phyloP scores from a whole-genome alignment of 768 basidiomycete species.

The Lactifluus piperatus region DNA sequence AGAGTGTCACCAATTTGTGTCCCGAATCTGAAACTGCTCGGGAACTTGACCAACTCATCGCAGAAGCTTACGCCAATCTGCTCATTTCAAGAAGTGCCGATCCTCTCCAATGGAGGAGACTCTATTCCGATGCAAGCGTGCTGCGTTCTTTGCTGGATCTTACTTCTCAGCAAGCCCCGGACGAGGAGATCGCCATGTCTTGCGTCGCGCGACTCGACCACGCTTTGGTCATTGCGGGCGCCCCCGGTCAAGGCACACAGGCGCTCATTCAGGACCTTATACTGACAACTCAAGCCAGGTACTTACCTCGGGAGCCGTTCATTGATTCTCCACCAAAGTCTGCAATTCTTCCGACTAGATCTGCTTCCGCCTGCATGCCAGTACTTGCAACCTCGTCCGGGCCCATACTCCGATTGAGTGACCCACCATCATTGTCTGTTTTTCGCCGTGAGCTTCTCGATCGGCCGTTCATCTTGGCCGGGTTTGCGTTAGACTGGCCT shows the following conservation, averaged over 20 bases:
- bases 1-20: not conserved
- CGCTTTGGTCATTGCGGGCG: conserved; percentile 79
- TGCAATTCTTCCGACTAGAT: not conserved
- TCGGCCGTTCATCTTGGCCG: conserved; percentile 66
- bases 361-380: not conserved
- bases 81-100: conserved; percentile 29
- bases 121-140: conserved; percentile 73
- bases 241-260: conserved; percentile 49
- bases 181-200: conserved; percentile 28
- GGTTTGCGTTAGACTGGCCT: conserved; percentile 65
- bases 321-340: not conserved
- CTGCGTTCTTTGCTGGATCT: conserved; percentile 40
- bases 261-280: conserved; percentile 62
- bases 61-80: conserved; percentile 43
- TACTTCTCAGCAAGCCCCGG: conserved; percentile 10
- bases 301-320: conserved; percentile 15
- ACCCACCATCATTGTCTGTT: conserved; percentile 47
- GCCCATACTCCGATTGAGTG: conserved; percentile 33
- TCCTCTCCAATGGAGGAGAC: conserved; percentile 46
- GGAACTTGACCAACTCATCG: conserved; percentile 36
- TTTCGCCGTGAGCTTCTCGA: conserved; percentile 35
- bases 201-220: conserved; percentile 61
- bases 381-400: conserved; percentile 10
- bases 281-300: conserved; percentile 42
- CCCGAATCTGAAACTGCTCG: conserved; percentile 2